A percentile compares a stretch with the other conserved stretches of the same genome.
phyloP scores from a whole-genome alignment of 75 land plant genomes.

The Pinus albicaulis region DNA sequence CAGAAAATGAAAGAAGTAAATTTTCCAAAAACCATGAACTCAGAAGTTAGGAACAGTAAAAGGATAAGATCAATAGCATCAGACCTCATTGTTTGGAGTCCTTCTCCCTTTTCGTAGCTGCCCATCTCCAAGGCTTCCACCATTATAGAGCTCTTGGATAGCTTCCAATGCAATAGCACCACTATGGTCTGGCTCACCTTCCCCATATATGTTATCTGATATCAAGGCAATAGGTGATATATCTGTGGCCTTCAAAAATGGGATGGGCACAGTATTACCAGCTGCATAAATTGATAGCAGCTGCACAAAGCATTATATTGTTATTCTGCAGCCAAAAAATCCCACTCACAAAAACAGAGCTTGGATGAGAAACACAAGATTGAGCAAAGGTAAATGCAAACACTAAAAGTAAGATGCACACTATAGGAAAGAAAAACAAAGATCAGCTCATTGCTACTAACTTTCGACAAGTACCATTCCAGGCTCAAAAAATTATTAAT shows the following conservation, averaged over 20 bases:
- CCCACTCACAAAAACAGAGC: not conserved
- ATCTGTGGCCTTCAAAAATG: constrained; percentile 89
- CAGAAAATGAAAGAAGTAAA: not conserved
- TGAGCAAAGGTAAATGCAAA: not conserved
- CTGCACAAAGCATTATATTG: constrained; percentile 31
- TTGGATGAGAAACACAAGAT: not conserved
- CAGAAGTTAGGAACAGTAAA: not conserved
- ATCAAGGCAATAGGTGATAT: constrained; percentile 91
- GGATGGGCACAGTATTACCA: constrained; percentile 98
- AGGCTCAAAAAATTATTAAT: no score
- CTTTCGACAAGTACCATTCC: not conserved
- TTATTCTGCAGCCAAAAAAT: not conserved
- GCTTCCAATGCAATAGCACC: constrained; percentile 78
- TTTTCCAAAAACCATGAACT: not conserved
- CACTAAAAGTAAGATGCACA: not conserved
- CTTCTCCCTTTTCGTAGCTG: constrained; percentile 70
- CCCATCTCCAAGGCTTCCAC: constrained; percentile 56
- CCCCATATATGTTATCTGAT: constrained; percentile 66
- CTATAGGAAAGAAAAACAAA: not conserved
- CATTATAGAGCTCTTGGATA: constrained; percentile 86
- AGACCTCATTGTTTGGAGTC: constrained; percentile 73
- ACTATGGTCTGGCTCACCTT: constrained; percentile 40
- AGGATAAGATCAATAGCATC: not conserved
- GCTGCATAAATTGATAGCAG: constrained; percentile 93
- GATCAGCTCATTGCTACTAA: not conserved